A percentile compares a stretch with the other conserved stretches of the same genome.
Evolutionary conservation across 768 basidiomycete genomes (phyloP).

Genomic region (Termitomyces titanicus): DNA sequence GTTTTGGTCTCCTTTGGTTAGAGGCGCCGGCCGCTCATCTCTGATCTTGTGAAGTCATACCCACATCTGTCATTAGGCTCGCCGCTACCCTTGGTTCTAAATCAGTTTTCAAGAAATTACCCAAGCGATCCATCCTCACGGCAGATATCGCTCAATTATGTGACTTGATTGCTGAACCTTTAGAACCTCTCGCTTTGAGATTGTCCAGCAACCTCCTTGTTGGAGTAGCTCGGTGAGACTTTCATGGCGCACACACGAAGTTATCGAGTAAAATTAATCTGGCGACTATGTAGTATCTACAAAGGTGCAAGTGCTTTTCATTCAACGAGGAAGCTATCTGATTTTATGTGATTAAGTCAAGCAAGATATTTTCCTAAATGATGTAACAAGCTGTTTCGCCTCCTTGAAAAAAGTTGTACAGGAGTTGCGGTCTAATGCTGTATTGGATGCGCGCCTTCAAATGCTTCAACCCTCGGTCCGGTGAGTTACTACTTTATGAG

Average conservation of each 20-base stretch:
- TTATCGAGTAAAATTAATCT: background rate
- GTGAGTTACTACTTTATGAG: constrained; percentile 33
- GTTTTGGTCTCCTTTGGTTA: constrained; percentile 86
- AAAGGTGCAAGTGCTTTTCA: constrained; percentile 41
- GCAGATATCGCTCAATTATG: constrained; percentile 84
- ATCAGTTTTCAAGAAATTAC: constrained; percentile 81
- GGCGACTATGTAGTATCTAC: constrained; percentile 32
- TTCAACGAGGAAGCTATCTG: background rate
- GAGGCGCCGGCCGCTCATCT: background rate
- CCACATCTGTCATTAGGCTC: constrained; percentile 51
- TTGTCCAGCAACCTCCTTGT: constrained; percentile 88
- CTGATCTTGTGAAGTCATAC: background rate
- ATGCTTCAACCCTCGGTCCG: constrained; percentile 65
- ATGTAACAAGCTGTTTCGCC: constrained; percentile 75
- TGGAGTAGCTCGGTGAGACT: constrained; percentile 76
- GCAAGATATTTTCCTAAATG: constrained; percentile 77
- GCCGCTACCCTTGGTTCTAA: constrained; percentile 88
- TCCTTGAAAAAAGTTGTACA: constrained; percentile 77
- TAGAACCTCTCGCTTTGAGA: constrained; percentile 81
- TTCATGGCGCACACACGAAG: background rate
- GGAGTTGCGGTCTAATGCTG: constrained; percentile 48
- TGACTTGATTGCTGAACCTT: constrained; percentile 74
- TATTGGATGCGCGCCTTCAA: constrained; percentile 54
- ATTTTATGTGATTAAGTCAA: constrained; percentile 49
- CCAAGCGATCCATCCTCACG: constrained; percentile 77